Conservation (phyloP, 2,329 filamentous ascomycete genomes). For the Blastomyces parvus region DNA sequence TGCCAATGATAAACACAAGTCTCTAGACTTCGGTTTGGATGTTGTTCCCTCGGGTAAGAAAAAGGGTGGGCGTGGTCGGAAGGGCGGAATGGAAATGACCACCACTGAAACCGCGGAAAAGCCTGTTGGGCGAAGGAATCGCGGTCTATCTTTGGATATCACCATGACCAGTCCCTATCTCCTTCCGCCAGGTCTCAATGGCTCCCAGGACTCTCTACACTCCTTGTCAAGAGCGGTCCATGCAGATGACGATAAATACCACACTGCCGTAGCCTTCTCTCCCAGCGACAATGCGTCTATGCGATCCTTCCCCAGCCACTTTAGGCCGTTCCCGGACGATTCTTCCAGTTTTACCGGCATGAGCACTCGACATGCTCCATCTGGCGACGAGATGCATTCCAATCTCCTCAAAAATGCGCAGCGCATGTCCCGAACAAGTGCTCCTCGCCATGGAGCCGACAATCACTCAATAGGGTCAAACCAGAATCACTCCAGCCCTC, state of each 20-base stretch:
- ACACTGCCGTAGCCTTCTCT: slow-evolving; percentile 50
- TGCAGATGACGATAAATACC: slow-evolving; percentile 75
- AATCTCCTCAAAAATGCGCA: slow-evolving; percentile 49
- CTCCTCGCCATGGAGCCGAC: slow-evolving; percentile 22
- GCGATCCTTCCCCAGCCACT: slow-evolving; percentile 27
- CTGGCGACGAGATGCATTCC: slow-evolving; percentile 39
- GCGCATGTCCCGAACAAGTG: slow-evolving; percentile 47
- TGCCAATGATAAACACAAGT: slow-evolving; percentile 74
- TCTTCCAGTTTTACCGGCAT: slow-evolving; percentile 46
- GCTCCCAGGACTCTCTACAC: slow-evolving; percentile 76
- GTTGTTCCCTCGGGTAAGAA: slow-evolving; percentile 29
- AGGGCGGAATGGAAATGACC: slow-evolving; percentile 43
- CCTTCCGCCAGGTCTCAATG: slow-evolving; percentile 70
- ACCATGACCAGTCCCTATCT: slow-evolving; percentile 78
- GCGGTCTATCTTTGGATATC: slow-evolving; percentile 54
- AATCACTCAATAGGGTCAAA: not conserved
- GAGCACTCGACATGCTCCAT: slow-evolving; percentile 32
- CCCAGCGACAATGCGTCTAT: slow-evolving; percentile 35
- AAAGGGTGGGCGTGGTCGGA: slow-evolving; percentile 35
- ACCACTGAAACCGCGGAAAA: slow-evolving; percentile 46
- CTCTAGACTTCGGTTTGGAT: slow-evolving; percentile 83
- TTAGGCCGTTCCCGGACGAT: slow-evolving; percentile 37
- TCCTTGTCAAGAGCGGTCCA: slow-evolving; percentile 70
- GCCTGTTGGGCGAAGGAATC: slow-evolving; percentile 28
- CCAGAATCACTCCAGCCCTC: not conserved